These are phyloP conservation scores for Fusarium pininemorale DNA, from an alignment of 2,329 filamentous ascomycete genomes.

Conservation along the genomic window DNA sequence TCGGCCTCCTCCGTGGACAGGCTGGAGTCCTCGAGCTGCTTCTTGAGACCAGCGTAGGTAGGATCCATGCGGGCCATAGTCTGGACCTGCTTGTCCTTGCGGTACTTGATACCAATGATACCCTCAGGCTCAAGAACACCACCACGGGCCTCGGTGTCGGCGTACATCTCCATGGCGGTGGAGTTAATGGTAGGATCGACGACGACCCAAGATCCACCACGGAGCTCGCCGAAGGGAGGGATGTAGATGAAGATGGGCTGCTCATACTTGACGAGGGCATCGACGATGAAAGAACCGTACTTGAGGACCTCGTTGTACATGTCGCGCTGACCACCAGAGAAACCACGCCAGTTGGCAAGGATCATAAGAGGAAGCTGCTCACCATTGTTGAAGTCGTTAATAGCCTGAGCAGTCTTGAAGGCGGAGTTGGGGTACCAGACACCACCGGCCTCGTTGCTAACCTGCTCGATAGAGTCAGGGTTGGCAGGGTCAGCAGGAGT, in stretches of 20 bases:
- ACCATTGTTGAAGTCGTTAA: slow-evolving; percentile 98
- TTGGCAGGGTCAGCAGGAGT: slow-evolving; percentile 97
- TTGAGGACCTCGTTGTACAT: slow-evolving; percentile 99
- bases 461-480: slow-evolving; percentile 96
- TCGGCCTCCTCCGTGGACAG: slow-evolving; percentile 79
- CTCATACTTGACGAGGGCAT: slow-evolving; percentile 97
- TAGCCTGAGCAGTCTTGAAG: slow-evolving; percentile 99
- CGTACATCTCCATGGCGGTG: slow-evolving; percentile 98
- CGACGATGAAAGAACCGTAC: slow-evolving; percentile 99
- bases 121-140: slow-evolving; percentile 98
- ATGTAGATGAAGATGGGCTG: slow-evolving; percentile 99
- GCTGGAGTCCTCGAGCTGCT: slow-evolving; percentile 70
- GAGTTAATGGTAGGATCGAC: slow-evolving; percentile 99
- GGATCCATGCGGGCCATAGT: slow-evolving; percentile 96
- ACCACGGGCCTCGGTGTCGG: slow-evolving; percentile 91
- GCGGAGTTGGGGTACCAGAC: slow-evolving; percentile 99
- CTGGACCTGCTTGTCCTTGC: slow-evolving; percentile 94
- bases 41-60: slow-evolving; percentile 83
- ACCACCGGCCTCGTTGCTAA: slow-evolving; percentile 93
- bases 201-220: slow-evolving; percentile 99
- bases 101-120: slow-evolving; percentile 98
- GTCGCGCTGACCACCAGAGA: slow-evolving; percentile 98
- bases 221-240: slow-evolving; percentile 93
- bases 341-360: slow-evolving; percentile 99
- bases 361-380: slow-evolving; percentile 99